These are phyloP conservation scores for Porpolomopsis calyptriformis DNA, from an alignment of 768 basidiomycete genomes.

Conservation along the genomic window DNA sequence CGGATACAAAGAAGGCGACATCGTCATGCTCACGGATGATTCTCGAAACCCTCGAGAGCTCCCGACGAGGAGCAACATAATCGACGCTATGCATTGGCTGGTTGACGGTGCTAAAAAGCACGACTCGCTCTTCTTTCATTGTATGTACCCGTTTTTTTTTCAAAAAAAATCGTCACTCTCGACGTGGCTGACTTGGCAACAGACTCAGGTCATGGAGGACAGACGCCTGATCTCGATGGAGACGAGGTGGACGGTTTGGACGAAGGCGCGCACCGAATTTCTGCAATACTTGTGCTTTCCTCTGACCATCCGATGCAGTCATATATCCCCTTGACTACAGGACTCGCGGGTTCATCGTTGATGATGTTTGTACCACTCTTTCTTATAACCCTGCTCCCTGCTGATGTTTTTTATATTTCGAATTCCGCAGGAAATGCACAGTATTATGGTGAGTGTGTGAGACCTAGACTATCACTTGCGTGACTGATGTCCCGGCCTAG, in stretches of 20 bases:
- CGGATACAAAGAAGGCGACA: constrained; percentile 48
- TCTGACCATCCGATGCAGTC: constrained; percentile 26
- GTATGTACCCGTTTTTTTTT: constrained; percentile 21
- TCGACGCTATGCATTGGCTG: constrained; percentile 47
- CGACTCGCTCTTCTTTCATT: constrained; percentile 74
- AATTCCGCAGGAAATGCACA: constrained; percentile 34
- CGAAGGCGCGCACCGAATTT: constrained; percentile 39
- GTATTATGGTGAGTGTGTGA: constrained; percentile 31
- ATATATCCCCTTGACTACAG: constrained; percentile 89
- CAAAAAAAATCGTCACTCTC: not conserved
- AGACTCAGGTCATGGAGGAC: constrained; percentile 42
- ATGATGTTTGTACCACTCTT: constrained; percentile 32
- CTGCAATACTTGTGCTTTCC: not conserved
- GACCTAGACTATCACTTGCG: not conserved
- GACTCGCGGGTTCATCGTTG: constrained; percentile 65
- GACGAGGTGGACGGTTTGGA: constrained; percentile 76
- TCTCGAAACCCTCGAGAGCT: constrained; percentile 28
- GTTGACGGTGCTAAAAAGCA: constrained; percentile 56
- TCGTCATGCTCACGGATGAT: constrained; percentile 63
- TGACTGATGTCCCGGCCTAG: constrained; percentile 14
- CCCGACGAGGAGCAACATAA: constrained; percentile 38
- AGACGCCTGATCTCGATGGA: constrained; percentile 64
- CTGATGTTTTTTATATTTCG: not conserved
- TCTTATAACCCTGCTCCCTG: not conserved
- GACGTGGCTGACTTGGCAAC: not conserved